A percentile compares a stretch with the other conserved stretches of the same genome.
Conservation (phyloP, 2,329 filamentous ascomycete genomes). For the Huntiella decipiens region DNA sequence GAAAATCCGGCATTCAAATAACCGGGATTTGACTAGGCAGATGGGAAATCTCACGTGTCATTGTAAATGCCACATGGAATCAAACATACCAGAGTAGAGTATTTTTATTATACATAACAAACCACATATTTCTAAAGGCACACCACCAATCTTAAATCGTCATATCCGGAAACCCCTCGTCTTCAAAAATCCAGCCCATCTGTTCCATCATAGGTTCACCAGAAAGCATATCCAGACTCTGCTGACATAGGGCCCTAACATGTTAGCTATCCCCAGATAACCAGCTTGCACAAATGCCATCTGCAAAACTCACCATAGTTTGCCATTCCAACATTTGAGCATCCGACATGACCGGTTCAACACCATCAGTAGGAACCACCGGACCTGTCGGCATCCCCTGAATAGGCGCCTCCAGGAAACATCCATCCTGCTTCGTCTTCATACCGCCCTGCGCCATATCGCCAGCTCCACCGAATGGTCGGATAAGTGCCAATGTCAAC, state of each 20-base stretch:
- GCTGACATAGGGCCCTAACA: neutral
- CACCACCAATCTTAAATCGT: neutral
- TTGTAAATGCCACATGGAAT: too few species aligned
- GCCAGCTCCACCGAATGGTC: neutral
- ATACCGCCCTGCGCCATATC: neutral
- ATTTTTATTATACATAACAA: neutral
- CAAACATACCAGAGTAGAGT: too few species aligned
- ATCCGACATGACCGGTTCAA: neutral
- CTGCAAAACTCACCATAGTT: conserved; percentile 4
- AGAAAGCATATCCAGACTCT: conserved; percentile 4
- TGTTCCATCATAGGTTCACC: neutral
- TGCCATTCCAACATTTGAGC: conserved; percentile 8
- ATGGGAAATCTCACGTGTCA: too few species aligned
- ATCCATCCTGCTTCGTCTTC: neutral
- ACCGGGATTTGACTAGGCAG: too few species aligned
- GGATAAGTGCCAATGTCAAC: neutral
- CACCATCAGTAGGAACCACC: too few species aligned
- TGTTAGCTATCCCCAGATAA: neutral
- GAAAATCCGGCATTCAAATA: too few species aligned
- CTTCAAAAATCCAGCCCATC: conserved; percentile 7
- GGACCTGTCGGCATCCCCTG: too few species aligned
- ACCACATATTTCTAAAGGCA: neutral
- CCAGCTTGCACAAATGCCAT: neutral
- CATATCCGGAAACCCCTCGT: neutral
- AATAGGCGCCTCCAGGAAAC: too few species aligned